Evolutionary conservation across 805 yeast species (phyloP), one percentile per base, ranked within the genome.

Genomic region (Lipomyces sp.): DNA sequence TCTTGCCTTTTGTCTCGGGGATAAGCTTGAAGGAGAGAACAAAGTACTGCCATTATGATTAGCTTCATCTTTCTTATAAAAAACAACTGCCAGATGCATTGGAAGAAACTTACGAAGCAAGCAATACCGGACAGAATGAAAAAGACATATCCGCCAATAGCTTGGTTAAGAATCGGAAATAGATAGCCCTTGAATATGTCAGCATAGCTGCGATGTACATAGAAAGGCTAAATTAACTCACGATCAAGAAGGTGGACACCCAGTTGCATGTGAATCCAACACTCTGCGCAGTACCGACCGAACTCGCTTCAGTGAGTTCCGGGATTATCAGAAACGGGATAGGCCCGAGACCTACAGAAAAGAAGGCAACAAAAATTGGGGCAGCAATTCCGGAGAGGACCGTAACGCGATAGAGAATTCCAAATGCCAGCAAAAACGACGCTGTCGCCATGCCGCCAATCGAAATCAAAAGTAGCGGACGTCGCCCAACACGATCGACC

Each of bases 311-410:
- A 0, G 95, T 84, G n/a, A 91, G 82, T 65, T 93, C 98, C 5
- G 95, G 80, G 10, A 91, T 83, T 45, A 90, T 69, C 59, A 91
- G 70, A 70, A 93, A 91, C 37, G 98, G 98, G 47, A 93, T 89
- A 5, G 98, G 98, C 0, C 98, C 98, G 55, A 89, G 67, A 0
- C 98, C 98, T 31, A 85, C 71, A 0, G 97, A 98, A 72, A 91
- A 93, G 24, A 88, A 78, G 0, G 84, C 81, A 43, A 91, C 89
- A 65, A 88, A 90, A 0, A 76, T 63, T 47, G 87, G 78, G 0
- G 89, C 83, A 10, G 89, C 81, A 0, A 76, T 43, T 0, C 84
- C 81, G 0, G 90, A 75, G 13, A 83, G 53, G 0, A 68, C 29
- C 0, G 85, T 72, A 43, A 70, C 69, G 2, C 72, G 66, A 16